Evolutionary conservation across 805 yeast genomes (phyloP), one percentile per base, ranked within the genome.

Genomic region (Brettanomyces bruxellensis): DNA sequence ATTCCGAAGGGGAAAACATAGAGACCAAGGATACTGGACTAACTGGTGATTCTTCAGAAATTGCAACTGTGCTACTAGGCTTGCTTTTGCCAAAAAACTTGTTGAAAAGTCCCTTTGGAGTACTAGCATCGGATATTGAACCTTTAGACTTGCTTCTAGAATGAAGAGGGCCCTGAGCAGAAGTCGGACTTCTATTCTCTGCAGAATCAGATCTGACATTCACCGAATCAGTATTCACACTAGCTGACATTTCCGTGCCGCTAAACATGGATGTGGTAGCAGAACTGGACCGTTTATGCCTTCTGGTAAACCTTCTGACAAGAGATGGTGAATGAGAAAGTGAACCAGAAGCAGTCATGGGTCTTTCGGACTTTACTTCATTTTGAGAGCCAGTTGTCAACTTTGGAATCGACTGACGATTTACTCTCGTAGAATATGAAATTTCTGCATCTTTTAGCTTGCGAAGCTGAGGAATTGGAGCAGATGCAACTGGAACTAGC

Each of bases 261-360:
- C 42, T 32, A n/a, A 25, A 25, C 14, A 70, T 47, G 0, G 79
- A 71, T 1, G 79, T 70, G 46, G 78, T 83, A 0, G 82, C 75
- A 0, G 86, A 79, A 43, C 73, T 75, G n/a, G 83, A 73, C 47
- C 85, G 73, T 42, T 75, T 72, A 54, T 81, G 87, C 50, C 81
- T 74, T 51, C 84, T 69, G 65, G 83, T 22, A 5, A 41, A 38
- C 11, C 24, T 25, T 23, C 40, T 34, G 25, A 23, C 37, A 9
- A 42, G 14, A 12, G 37, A 13, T 12, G 45, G 45, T 5, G 45
- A 18, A 36, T 32, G 36, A n/a, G 25, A 28, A 28, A 28, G 32
- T 28, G 32, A 7, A 28, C 11, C 3, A 28, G 7, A 5, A 6
- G n/a, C 12, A 11, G 12, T 11, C 8, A 5, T 11, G 52, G 2